phyloP scores from a whole-genome alignment of 352 stramenopile species.

The Phytophthora palmivora region DNA sequence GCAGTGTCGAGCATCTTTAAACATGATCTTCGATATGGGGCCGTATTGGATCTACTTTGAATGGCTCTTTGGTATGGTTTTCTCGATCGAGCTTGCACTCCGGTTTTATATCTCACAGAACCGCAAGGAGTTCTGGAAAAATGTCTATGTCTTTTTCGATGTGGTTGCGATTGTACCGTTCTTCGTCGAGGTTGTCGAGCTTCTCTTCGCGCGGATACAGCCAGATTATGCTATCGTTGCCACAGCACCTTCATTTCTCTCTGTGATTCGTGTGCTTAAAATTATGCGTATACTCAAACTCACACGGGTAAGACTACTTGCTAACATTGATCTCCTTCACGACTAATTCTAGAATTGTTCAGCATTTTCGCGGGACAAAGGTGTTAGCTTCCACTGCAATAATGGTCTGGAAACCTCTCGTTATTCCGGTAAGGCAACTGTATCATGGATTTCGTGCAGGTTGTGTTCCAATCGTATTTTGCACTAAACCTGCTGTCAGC shows the following conservation, averaged over 20 bases:
- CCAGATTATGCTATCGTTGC: conserved; percentile 72
- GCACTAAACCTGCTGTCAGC: conserved; percentile 33
- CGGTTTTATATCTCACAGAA: conserved; percentile 61
- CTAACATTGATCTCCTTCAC: background rate
- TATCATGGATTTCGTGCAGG: background rate
- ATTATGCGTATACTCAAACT: conserved; percentile 82
- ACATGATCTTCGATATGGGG: conserved; percentile 65
- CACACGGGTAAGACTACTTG: conserved; percentile 44
- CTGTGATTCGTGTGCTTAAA: conserved; percentile 72
- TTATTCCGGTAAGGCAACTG: conserved; percentile 57
- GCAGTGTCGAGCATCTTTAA: conserved; percentile 43
- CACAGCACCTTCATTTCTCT: conserved; percentile 68
- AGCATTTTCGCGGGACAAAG: conserved; percentile 76
- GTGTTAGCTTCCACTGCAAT: conserved; percentile 67
- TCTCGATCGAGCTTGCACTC: conserved; percentile 62
- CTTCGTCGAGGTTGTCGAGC: conserved; percentile 56
- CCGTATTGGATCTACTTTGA: conserved; percentile 84
- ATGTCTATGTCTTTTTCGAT: conserved; percentile 76
- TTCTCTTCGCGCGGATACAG: conserved; percentile 29
- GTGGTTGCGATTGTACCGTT: conserved; percentile 72
- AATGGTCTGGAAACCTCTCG: conserved; percentile 61
- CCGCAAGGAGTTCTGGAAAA: conserved; percentile 45
- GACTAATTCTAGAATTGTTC: background rate
- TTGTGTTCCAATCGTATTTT: background rate
- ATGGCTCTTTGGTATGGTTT: conserved; percentile 63